Percentiles rank a stretch among this genome's conserved stretches.
These are phyloP conservation scores for Tephrocybe sp. DNA, from an alignment of 768 basidiomycete species.

Conservation along the genomic window DNA sequence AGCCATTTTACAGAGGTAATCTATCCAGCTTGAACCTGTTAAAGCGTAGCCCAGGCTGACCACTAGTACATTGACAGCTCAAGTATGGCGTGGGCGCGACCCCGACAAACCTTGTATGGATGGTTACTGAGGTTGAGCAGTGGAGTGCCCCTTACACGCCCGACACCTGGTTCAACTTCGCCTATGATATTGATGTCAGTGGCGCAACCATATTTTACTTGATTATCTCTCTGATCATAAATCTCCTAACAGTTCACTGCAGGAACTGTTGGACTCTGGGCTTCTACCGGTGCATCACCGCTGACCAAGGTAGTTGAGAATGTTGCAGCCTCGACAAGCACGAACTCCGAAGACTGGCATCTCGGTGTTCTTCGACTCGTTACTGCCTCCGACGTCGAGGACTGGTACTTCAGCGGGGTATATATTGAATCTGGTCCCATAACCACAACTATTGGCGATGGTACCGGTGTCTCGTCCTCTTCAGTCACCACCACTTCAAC, in stretches of 20 bases:
- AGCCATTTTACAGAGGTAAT: constrained; percentile 61
- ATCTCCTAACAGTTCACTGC: constrained; percentile 42
- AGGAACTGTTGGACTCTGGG: constrained; percentile 58
- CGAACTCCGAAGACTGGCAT: constrained; percentile 63
- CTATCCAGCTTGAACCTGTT: neutral
- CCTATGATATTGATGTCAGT: constrained; percentile 62
- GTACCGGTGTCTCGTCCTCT: constrained; percentile 15
- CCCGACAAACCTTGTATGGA: constrained; percentile 53
- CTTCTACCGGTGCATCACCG: constrained; percentile 46
- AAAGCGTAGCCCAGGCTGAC: neutral
- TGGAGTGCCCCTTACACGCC: constrained; percentile 53
- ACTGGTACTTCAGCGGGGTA: constrained; percentile 62
- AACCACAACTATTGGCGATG: constrained; percentile 46
- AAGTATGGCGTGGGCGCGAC: constrained; percentile 58
- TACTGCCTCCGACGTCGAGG: constrained; percentile 45
- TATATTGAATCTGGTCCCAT: constrained; percentile 60
- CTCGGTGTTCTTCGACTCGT: constrained; percentile 59
- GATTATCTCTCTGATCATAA: neutral
- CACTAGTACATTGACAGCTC: constrained; percentile 29
- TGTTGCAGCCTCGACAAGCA: constrained; percentile 48
- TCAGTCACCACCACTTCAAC: constrained; percentile 19
- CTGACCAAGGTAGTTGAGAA: constrained; percentile 50
- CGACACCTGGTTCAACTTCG: constrained; percentile 64
- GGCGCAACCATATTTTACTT: neutral
- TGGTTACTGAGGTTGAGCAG: constrained; percentile 42